Base-by-base conservation (phyloP, 441 rosid species). In the Adansonia gregorii region DNA sequence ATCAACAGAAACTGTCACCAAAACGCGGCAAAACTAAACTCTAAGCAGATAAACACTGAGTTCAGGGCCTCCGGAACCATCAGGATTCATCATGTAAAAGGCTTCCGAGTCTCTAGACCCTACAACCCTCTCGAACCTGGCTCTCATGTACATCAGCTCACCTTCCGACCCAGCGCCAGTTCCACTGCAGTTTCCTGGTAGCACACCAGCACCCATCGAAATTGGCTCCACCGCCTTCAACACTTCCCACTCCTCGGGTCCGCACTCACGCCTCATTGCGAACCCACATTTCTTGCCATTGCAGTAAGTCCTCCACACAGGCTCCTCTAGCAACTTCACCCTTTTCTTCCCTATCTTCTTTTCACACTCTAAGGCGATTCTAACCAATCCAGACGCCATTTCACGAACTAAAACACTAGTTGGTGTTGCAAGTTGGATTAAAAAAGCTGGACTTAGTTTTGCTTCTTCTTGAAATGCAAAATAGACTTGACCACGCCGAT, bases 101-200 rank as follows among this genome's bases (percentile, higher is more conserved):
- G 95, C 93, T 74, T 91, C 95, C 0, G 93, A 91, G 74, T 91
- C 92, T 80, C 82, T 86, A 12, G 95, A 91, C 73, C 95, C 93
- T 7, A 86, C 87, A 41, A 91, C 90, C 83, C 95, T 82, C 82
- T 91, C 93, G 67, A 91, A 91, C 82, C 85, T 86, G 76, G 93
- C 91, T 85, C 93, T 89, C 95, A 91, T 88, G 78, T 89, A 88
- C 95, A 91, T 91, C 69, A 89, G 76, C 81, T 88, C 92, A 3
- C 89, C 91, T 71, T 83, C 87, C 68, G 88, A 83, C 86, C 86
- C 89, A 8, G 31, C 80, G 72, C 78, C 82, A 67, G 79, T 76
- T 81, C 84, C 82, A 49, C 85, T 72, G 8, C 17, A 82, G 22
- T 19, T 51, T 45, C 83, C 84, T 8, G 93, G 95, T 45, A 91